A percentile compares a stretch with the other conserved stretches of the same genome.
Conservation (phyloP, 2,329 filamentous ascomycete species). For the Didymella pinodella region DNA sequence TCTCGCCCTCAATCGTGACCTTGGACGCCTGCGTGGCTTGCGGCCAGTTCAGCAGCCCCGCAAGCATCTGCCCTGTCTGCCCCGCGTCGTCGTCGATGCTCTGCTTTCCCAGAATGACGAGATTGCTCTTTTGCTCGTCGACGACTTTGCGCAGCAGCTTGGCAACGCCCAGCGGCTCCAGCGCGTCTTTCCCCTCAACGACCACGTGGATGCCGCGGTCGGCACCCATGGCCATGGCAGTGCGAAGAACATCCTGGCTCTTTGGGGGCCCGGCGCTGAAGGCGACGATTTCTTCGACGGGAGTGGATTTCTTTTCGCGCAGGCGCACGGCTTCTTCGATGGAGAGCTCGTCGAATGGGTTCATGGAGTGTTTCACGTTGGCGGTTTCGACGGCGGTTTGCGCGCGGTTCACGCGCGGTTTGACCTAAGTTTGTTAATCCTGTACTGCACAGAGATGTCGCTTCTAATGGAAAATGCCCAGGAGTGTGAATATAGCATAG, state of each 20-base stretch:
- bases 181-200: constrained; percentile 67
- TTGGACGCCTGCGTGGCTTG: constrained; percentile 94
- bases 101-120: constrained; percentile 96
- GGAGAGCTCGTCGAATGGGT: constrained; percentile 98
- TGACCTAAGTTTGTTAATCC: constrained; percentile 59
- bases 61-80: constrained; percentile 98
- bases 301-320: constrained; percentile 73
- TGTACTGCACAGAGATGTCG: neutral
- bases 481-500: neutral
- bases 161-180: constrained; percentile 90
- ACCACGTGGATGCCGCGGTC: constrained; percentile 86
- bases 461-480: neutral
- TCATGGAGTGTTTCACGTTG: constrained; percentile 97
- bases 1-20: constrained; percentile 76
- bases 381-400: constrained; percentile 89
- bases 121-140: constrained; percentile 83
- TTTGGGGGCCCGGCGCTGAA: constrained; percentile 90
- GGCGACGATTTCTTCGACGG: constrained; percentile 87
- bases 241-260: constrained; percentile 86
- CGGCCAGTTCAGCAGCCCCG: constrained; percentile 87
- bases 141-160: constrained; percentile 85
- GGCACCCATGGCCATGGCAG: constrained; percentile 98
- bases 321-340: constrained; percentile 96
- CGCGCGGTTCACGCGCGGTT: constrained; percentile 73
- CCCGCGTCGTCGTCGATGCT: constrained; percentile 95